Base-by-base conservation (phyloP, 495 filamentous ascomycete species). In the Penicillium parvum region DNA sequence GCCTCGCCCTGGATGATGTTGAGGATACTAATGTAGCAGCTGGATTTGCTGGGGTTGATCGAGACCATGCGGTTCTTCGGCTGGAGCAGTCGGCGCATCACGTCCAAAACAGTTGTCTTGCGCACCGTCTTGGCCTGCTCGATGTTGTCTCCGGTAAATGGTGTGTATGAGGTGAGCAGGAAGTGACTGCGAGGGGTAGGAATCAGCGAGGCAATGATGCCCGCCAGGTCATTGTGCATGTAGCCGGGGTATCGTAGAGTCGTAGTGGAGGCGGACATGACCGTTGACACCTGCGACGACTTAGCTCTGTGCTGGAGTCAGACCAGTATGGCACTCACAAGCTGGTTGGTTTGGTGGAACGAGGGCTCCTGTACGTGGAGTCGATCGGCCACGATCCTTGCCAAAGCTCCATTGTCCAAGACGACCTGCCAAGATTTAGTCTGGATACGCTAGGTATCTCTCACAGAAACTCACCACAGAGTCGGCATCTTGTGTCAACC, bases 1-100 rank as follows among this genome's bases (percentile, higher is more conserved):
- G 92, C 94, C 60, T 97, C 94, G 47, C 92, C 92, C 63, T 95
- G 90, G 59, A 98, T 98, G 58, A 98, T 95, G 63, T 97, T 97
- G 32, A 98, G 76, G 52, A 98, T 98, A 27, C 88, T 95, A 53
- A 98, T 96, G 68, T 98, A 98, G 71, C 94, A 97, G 66, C 87
- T 95, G 68, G 87, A 90, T 66, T 96, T 98, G 56, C 86, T 86
- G 12, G 91, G 90, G 44, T 88, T 85, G 32, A 91, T 95, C 26
- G 90, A 94, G 25, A 98, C 92, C 92, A 98, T 98, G 55, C 94
- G 83, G 64, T 97, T 97, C 74, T 98, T 98, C 28, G 92, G 92
- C 64, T 98, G 92, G 32, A 98, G 72, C 7, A 98, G 75, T 29
- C 92, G 79, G 20, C 92, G 81, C 92, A 98, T 98, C 33, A 98